A percentile compares a stretch with the other conserved stretches of the same genome.
phyloP scores from a whole-genome alignment of 805 yeast species.

The Zygosaccharomyces bailii region DNA sequence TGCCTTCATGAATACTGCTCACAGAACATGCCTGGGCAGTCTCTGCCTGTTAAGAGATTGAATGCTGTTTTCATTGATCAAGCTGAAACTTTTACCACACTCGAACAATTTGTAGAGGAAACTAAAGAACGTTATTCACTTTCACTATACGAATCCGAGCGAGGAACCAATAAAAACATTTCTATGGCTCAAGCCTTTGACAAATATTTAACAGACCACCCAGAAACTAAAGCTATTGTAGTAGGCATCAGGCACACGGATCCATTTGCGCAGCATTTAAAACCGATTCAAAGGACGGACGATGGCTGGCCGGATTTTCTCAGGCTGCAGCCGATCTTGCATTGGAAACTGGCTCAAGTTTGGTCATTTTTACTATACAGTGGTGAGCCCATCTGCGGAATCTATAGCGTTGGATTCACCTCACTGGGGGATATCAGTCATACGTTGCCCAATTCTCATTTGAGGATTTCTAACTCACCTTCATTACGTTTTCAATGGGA shows the following conservation, averaged over 20 bases:
- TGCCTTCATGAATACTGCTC: constrained; percentile 38
- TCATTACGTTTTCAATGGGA: constrained; percentile 28
- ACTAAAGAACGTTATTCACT: constrained; percentile 57
- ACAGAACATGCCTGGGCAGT: constrained; percentile 22
- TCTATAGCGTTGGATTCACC: constrained; percentile 85
- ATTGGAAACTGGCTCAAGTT: constrained; percentile 79
- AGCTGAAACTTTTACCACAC: constrained; percentile 66
- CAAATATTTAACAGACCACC: constrained; percentile 51
- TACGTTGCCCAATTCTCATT: constrained; percentile 69
- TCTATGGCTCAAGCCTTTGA: constrained; percentile 66
- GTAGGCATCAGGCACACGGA: constrained; percentile 89
- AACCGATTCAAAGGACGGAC: constrained; percentile 71
- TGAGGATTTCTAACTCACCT: constrained; percentile 24
- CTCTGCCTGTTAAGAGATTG: constrained; percentile 26
- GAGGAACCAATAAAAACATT: constrained; percentile 27
- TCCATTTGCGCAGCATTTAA: constrained; percentile 66
- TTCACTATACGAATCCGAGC: constrained; percentile 39
- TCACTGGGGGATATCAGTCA: constrained; percentile 77
- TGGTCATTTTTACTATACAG: constrained; percentile 75
- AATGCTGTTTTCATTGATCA: constrained; percentile 72
- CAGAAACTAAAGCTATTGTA: constrained; percentile 63
- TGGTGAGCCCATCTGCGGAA: constrained; percentile 61
- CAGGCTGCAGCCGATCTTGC: constrained; percentile 81
- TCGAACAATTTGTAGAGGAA: constrained; percentile 58
- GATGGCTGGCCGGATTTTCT: constrained; percentile 87